Conservation (phyloP, 2,329 filamentous ascomycete species). For the Coniochaeta hoffmannii region DNA sequence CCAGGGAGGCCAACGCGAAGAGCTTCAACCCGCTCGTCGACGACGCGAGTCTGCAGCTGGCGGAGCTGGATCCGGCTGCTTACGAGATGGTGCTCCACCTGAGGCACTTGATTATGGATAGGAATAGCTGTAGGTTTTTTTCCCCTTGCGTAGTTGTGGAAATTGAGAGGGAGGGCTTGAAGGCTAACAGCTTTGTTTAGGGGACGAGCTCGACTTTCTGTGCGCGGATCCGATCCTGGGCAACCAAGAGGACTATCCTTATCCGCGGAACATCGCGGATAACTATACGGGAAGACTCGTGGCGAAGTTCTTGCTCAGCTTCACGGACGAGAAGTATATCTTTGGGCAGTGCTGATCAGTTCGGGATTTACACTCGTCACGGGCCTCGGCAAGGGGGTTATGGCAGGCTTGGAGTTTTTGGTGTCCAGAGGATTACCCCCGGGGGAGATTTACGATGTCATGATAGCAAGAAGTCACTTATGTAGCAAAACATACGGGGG, state of each 20-base stretch:
- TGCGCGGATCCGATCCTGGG: constrained; percentile 38
- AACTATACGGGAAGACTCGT: constrained; percentile 47
- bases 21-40: constrained; percentile 51
- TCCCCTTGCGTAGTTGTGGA: not conserved
- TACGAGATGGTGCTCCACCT: constrained; percentile 37
- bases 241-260: constrained; percentile 36
- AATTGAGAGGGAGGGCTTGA: not conserved
- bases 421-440: not conserved
- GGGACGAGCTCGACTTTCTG: constrained; percentile 35
- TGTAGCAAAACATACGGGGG: too few species aligned
- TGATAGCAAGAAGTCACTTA: not conserved
- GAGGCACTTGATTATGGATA: constrained; percentile 34
- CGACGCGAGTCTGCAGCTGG: constrained; percentile 28
- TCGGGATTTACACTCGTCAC: too few species aligned
- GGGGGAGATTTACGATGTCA: not conserved
- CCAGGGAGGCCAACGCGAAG: constrained; percentile 36
- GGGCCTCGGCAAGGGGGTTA: too few species aligned
- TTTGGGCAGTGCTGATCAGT: constrained; percentile 22
- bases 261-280: constrained; percentile 37
- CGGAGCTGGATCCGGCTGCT: constrained; percentile 38
- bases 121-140: constrained; percentile 33
- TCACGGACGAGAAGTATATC: constrained; percentile 40
- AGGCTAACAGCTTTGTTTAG: constrained; percentile 15
- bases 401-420: too few species aligned
- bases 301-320: constrained; percentile 48